These are phyloP conservation scores for Hansenula sp. DNA, from an alignment of 1,139 yeast species.

Conservation along the genomic window DNA sequence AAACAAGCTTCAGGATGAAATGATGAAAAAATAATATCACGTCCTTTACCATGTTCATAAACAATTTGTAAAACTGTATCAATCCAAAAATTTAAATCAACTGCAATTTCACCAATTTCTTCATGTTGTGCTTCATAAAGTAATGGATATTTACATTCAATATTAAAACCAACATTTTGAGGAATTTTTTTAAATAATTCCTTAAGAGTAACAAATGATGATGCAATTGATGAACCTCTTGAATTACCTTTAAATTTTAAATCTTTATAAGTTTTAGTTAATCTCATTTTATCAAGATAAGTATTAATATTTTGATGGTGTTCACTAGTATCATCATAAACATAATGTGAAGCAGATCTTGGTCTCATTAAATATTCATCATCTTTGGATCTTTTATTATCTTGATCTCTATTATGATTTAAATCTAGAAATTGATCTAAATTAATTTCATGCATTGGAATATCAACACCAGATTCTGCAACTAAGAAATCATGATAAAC, in stretches of 20 bases:
- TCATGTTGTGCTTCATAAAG: slow-evolving; percentile 87
- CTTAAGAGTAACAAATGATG: slow-evolving; percentile 83
- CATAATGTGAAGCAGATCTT: slow-evolving; percentile 19
- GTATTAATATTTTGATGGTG: slow-evolving; percentile 17
- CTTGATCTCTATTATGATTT: slow-evolving; percentile 28
- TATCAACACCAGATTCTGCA: slow-evolving; percentile 94
- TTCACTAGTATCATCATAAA: slow-evolving; percentile 5
- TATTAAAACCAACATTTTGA: slow-evolving; percentile 81
- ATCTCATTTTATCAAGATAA: slow-evolving; percentile 61
- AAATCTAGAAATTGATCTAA: slow-evolving; percentile 82
- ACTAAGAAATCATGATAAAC: slow-evolving; percentile 93
- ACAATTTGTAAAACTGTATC: slow-evolving; percentile 80
- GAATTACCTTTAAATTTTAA: slow-evolving; percentile 90
- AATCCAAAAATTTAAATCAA: slow-evolving; percentile 83
- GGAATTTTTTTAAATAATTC: slow-evolving; percentile 84
- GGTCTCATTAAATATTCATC: slow-evolving; percentile 17
- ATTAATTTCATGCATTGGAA: slow-evolving; percentile 92
- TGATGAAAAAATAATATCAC: slow-evolving; percentile 88
- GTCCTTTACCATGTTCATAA: slow-evolving; percentile 70
- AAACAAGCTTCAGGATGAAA: slow-evolving; percentile 94
- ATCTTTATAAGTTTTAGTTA: slow-evolving; percentile 81
- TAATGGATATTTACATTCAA: slow-evolving; percentile 95
- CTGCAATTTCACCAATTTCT: slow-evolving; percentile 80
- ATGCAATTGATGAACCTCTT: slow-evolving; percentile 86
- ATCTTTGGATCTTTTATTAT: slow-evolving; percentile 6